Conservation (phyloP, 345 rosid genomes). For the Bruguiera sexangula region DNA sequence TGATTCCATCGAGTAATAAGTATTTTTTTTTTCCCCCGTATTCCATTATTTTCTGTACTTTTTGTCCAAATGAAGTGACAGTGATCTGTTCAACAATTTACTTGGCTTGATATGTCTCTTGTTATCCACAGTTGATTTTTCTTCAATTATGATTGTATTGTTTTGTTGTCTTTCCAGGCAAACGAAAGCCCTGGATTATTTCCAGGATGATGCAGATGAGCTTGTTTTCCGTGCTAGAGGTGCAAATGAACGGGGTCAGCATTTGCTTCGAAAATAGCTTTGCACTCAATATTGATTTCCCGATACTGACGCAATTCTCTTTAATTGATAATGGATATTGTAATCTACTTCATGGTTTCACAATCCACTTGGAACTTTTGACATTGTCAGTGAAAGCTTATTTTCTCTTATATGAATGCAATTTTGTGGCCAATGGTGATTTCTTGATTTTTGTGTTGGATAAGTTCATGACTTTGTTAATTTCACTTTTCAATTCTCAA, state of each 20-base stretch:
- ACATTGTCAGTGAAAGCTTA: no score
- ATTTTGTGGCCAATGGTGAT: no score
- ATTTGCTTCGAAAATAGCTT: constrained; percentile 67
- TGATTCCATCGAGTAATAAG: neutral
- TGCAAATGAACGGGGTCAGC: constrained; percentile 59
- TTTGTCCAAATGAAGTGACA: neutral
- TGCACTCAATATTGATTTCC: neutral
- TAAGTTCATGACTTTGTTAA: no score
- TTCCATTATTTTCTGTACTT: neutral
- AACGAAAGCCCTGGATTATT: constrained; percentile 54
- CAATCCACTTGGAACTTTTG: no score
- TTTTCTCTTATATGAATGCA: no score
- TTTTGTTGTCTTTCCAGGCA: constrained; percentile 45
- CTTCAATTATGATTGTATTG: neutral
- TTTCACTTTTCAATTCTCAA: no score
- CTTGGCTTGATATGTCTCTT: no score
- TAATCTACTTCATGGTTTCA: neutral
- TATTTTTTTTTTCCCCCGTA: neutral
- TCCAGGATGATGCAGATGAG: constrained; percentile 64
- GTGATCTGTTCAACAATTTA: no score
- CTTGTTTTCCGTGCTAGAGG: constrained; percentile 53
- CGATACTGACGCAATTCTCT: neutral
- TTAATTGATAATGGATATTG: neutral
- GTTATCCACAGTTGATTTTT: no score
- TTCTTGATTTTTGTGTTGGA: no score